Base-by-base conservation (phyloP, 2,329 filamentous ascomycete species). In the Rhynchosporium graminicola region DNA sequence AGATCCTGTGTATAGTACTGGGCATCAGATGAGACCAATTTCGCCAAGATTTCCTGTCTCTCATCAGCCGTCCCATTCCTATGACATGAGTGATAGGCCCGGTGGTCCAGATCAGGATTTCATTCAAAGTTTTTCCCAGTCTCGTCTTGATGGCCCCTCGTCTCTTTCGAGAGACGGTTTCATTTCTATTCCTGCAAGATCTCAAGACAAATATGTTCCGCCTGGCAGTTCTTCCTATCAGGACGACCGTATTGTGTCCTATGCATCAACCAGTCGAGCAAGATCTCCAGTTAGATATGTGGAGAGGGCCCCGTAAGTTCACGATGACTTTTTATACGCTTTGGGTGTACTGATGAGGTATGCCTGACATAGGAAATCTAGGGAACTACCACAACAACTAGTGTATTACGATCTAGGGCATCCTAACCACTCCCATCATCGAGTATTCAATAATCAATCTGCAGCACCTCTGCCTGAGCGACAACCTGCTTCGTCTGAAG, bases 71-170 rank as follows among this genome's bases (percentile, higher is more conserved):
- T 68, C 67, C 68, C 67, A 65, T 69, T 62, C 69, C 46, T 62
- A 66, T 68, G 63, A 67, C 62, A 59, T 60, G 57, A 62, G 55
- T 63, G 60, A 59, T 66, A 46, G 56, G 64, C 61, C 63, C 62
- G 58, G 29, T 59, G 61, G 63, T 57, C 52, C 61, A 63, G 69
- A 73, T 63, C 66, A 68, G 60, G 61, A 61, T 65, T 65, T 71
- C 57, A 63, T 70, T 69, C 64, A 72, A 61, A 66, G 62, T 66
- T 70, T 71, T 63, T 72, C 71, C 69, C 69, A 74, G 60, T 70
- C 70, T 70, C 65, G 65, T 48, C 63, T 70, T 69, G 68, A 70
- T 60, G 57, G 63, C 28, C 57, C 63, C 15, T 48, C 62, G 29
- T 61, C 63, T 40, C 64, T 57, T 46, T 48, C 65, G 63, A 67